Base-by-base conservation (phyloP, 1,284 basidiomycete species). In the Heterobasidion parviporum region DNA sequence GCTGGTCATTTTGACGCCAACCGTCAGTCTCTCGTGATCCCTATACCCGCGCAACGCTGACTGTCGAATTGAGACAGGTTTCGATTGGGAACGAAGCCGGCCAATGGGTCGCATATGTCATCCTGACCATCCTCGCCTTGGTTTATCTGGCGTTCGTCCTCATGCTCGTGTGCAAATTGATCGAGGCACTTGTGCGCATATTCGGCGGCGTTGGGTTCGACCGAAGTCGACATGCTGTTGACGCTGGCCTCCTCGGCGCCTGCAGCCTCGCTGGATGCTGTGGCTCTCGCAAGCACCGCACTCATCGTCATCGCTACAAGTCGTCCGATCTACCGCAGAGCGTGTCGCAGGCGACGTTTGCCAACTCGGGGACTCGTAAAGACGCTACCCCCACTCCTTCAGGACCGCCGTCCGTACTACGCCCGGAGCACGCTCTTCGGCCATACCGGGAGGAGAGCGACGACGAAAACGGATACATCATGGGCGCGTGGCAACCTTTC, bases 61-160 rank as follows among this genome's bases (percentile, higher is more conserved):
- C 16, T 26, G 16, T 55, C 18, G 43, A 35, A 35, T 35, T 41
- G 48, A 59, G 58, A 56, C 58, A 94, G 92, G 89, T 95, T 54
- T 83, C 83, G 46, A 85, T 96, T 60, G 88, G 87, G 34, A 67
- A 76, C 55, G 81, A 87, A 20, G 83, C 92, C 14, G 82, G 80
- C 14, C 89, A 90, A 57, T 99, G 95, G 96, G 83, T 99, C 18
- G 83, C 94, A 7, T 97, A 97, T 69, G 89, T 92, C 61, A 87
- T 98, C 58, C 78, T 98, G 56, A 77, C 96, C 62, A 86, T 97
- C 53, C 81, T 96, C 54, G 93, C 81, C 6, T 77, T 98, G 59
- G 83, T 94, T 52, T 93, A 95, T 67, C 74, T 94, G 6, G 85
- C 87, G 36, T 85, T 94, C 62, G 66, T 83, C 52, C 70, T 92